Base-by-base conservation (phyloP, 192 early-diverging fungal genomes). In the Backusella westeae region DNA sequence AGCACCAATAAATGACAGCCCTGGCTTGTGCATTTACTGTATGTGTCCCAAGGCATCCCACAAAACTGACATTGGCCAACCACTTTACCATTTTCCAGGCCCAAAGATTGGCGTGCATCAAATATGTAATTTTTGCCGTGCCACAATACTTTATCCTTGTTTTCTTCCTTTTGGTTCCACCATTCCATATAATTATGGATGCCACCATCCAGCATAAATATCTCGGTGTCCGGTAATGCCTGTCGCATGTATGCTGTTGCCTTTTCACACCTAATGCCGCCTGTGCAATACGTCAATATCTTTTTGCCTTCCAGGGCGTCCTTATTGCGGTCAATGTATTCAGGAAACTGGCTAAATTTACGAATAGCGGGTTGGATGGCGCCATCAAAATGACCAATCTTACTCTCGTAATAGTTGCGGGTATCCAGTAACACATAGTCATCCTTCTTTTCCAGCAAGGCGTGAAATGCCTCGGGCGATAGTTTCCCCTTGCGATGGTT, bases 101-200 rank as follows among this genome's bases (percentile, higher is more conserved):
- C 82, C 26, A 89, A 26, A n/a, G 85, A 81, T 70, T 92, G 90
- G 14, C 91, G 78, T 41, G 91, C 91, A 75, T 93, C 92, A 84
- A 93, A 93, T 2, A 93, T 87, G 77, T 93, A 93, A 73, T 92
- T 93, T 38, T 80, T 80, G 12, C 92, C 92, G 23, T 83, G 81
- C 85, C 91, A 93, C 23, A 93, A 74, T 6, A 63, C 19, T 4
- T 49, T 21, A 7, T 82, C 77, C 29, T 85, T 82, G 56, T 86
- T 84, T 69, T 83, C 78, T 6, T 72, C 29, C 39, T 34, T 35
- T 7, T 69, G 46, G 5, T 44, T 52, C 46, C 69, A 56, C 92
- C 92, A 93, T 71, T 92, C 86, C 6, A 93, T 73, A 56, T 93
- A 93, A 65, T 90, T 89, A 65, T 93, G 92, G 32, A 93, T 92